phyloP scores from a whole-genome alignment of 495 filamentous ascomycete species.

The Penicillium ochrochloron region DNA sequence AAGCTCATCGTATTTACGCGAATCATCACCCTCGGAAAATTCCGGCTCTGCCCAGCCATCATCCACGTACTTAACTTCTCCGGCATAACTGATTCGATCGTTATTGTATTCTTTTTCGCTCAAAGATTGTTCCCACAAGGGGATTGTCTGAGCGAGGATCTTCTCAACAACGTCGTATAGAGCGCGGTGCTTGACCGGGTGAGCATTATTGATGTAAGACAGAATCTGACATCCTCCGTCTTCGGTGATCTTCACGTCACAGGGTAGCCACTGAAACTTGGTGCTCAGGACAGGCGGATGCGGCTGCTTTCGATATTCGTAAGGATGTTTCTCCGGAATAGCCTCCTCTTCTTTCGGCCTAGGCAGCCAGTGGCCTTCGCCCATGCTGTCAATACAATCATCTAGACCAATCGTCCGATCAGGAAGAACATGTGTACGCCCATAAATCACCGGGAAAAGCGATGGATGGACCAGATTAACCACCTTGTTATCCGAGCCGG shows the following conservation, averaged over 20 bases:
- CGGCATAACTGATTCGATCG: conserved; percentile 25
- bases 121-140: conserved; percentile 53
- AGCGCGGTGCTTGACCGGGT: conserved; percentile 48
- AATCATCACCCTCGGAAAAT: conserved; percentile 13
- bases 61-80: conserved; percentile 20
- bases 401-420: conserved; percentile 42
- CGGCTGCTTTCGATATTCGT: not conserved
- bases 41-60: conserved; percentile 4
- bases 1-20: not conserved
- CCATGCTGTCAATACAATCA: conserved; percentile 44
- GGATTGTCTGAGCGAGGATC: conserved; percentile 53
- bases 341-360: conserved; percentile 9
- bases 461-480: conserved; percentile 67
- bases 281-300: conserved; percentile 19
- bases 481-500: conserved; percentile 56
- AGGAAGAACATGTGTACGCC: conserved; percentile 51
- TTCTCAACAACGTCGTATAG: conserved; percentile 59
- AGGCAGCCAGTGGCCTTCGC: conserved; percentile 42
- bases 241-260: conserved; percentile 50
- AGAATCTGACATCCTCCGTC: conserved; percentile 36
- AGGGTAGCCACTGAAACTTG: conserved; percentile 65
- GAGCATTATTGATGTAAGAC: conserved; percentile 66
- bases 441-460: conserved; percentile 62
- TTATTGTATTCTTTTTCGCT: not conserved
- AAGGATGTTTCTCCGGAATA: not conserved